Percentiles rank a stretch among this genome's conserved stretches.
Evolutionary conservation across 306 rosid genomes (phyloP).

Genomic region (Lathyrus aphaca): DNA sequence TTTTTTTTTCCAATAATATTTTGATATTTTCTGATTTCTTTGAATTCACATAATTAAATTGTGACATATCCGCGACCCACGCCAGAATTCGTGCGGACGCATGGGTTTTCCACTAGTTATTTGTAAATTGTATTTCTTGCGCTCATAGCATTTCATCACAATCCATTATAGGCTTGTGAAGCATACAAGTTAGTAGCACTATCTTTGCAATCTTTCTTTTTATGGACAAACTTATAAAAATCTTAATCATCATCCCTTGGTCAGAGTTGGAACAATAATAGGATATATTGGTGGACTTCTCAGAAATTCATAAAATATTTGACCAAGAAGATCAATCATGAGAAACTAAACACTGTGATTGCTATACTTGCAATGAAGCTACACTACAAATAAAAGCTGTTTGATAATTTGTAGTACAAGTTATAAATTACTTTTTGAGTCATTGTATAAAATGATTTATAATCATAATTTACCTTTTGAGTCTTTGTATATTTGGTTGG

Average conservation of each 20-base stretch:
- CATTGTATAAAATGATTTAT: slow-evolving; percentile 25
- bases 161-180: slow-evolving; percentile 24
- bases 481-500: not conserved
- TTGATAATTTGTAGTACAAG: not conserved
- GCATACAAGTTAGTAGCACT: not conserved
- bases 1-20: too few species aligned
- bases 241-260: slow-evolving; percentile 15
- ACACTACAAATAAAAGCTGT: slow-evolving; percentile 26
- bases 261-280: slow-evolving; percentile 19
- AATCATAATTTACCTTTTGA: slow-evolving; percentile 16
- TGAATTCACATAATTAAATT: too few species aligned
- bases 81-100: too few species aligned
- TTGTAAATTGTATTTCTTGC: slow-evolving; percentile 35
- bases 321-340: slow-evolving; percentile 26
- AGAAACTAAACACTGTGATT: slow-evolving; percentile 21
- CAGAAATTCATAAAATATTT: slow-evolving; percentile 30
- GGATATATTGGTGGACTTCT: slow-evolving; percentile 22
- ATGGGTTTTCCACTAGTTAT: too few species aligned
- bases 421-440: slow-evolving; percentile 26
- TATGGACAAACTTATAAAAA: not conserved
- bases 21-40: too few species aligned
- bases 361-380: slow-evolving; percentile 29
- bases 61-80: too few species aligned
- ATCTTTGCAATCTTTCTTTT: slow-evolving; percentile 9
- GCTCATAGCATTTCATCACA: slow-evolving; percentile 5